Conservation (phyloP, 2,329 filamentous ascomycete genomes). For the Claviceps capensis region DNA sequence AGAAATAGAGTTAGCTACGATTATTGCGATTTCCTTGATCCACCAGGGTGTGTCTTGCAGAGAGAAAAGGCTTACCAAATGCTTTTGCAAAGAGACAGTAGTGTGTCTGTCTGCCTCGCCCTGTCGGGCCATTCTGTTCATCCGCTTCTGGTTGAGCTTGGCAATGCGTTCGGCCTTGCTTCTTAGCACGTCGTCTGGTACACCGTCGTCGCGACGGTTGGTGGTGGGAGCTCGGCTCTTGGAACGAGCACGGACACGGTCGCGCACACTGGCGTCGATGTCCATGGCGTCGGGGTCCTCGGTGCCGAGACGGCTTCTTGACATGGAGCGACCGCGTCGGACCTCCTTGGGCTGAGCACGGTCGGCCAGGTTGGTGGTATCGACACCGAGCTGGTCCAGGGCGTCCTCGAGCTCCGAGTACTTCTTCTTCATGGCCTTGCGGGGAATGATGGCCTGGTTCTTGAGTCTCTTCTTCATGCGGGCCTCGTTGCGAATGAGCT, state of each 20-base stretch:
- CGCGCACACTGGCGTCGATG: conserved; percentile 41
- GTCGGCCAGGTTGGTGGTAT: conserved; percentile 60
- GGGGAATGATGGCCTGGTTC: conserved; percentile 88
- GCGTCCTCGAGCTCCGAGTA: conserved; percentile 78
- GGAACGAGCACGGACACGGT: conserved; percentile 56
- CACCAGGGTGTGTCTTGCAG: no score
- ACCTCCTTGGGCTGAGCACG: conserved; percentile 54
- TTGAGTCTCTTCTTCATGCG: conserved; percentile 94
- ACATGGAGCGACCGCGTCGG: conserved; percentile 56
- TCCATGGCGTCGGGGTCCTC: conserved; percentile 67
- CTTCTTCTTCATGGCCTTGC: conserved; percentile 66
- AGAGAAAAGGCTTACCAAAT: conserved; percentile 54
- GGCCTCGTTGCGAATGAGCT: conserved; percentile 83
- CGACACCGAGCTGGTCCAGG: conserved; percentile 73
- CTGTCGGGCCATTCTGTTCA: conserved; percentile 95
- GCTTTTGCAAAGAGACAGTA: conserved; percentile 69
- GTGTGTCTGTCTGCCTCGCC: conserved; percentile 93
- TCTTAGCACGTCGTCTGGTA: conserved; percentile 51
- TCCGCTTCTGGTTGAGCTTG: conserved; percentile 92
- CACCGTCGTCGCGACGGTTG: conserved; percentile 65
- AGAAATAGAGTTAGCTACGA: conserved; percentile 16
- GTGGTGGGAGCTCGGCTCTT: conserved; percentile 51
- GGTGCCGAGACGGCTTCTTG: conserved; percentile 47
- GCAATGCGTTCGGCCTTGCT: conserved; percentile 73
- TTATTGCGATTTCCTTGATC: neutral